Conservation (phyloP, 495 filamentous ascomycete species). For the Annulohypoxylon moriforme region DNA sequence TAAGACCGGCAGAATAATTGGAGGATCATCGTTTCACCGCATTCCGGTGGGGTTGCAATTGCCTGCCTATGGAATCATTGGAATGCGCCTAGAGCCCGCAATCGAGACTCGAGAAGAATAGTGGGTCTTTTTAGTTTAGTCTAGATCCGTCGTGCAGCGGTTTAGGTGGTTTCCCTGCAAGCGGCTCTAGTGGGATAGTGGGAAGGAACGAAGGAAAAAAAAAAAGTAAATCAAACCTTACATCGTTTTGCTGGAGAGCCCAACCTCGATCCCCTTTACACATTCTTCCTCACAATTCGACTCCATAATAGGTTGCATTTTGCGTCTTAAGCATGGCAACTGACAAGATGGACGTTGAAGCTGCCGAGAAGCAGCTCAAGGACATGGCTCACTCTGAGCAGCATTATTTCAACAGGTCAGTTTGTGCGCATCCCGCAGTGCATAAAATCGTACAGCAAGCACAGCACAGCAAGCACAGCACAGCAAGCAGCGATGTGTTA, state of each 20-base stretch:
- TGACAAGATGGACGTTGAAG: conserved; percentile 60
- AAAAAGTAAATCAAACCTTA: conserved; percentile 34
- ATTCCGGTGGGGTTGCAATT: conserved; percentile 28
- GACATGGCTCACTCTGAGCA: conserved; percentile 87
- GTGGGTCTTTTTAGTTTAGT: conserved; percentile 11
- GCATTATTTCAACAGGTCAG: conserved; percentile 96
- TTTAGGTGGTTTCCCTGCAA: conserved; percentile 21
- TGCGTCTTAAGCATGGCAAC: conserved; percentile 48
- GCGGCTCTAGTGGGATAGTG: conserved; percentile 31
- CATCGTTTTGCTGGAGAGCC: conserved; percentile 7
- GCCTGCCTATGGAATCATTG: neutral
- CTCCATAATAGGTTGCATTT: conserved; percentile 1
- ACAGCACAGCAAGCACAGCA: too few relatives aligned
- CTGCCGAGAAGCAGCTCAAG: conserved; percentile 64
- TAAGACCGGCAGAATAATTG: conserved; percentile 7
- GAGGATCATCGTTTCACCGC: conserved; percentile 27
- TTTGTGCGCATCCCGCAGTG: conserved; percentile 22
- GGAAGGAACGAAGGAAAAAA: conserved; percentile 13
- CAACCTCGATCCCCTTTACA: conserved; percentile 19
- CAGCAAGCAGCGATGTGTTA: neutral
- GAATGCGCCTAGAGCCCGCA: conserved; percentile 21
- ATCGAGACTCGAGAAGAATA: conserved; percentile 2
- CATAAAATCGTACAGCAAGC: conserved; percentile 25
- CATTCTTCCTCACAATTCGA: conserved; percentile 11
- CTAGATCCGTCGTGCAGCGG: conserved; percentile 31